Base-by-base conservation (phyloP, 495 filamentous ascomycete species). In the Hapsidospora chrysogenum region DNA sequence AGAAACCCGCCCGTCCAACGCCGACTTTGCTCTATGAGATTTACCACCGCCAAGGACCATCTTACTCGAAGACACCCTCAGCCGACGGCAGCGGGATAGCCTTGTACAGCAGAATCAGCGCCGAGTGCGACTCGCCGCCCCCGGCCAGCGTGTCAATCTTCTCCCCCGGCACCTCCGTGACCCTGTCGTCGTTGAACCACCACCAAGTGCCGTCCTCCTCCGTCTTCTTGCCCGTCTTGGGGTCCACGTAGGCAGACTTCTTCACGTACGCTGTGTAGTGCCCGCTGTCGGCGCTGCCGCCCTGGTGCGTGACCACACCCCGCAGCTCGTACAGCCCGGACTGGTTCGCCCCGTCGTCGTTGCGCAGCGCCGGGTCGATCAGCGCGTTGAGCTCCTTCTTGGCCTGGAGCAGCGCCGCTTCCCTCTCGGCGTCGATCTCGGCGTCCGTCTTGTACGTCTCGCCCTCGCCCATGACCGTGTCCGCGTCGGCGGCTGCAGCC, bases 161-260 rank as follows among this genome's bases (percentile, higher is more conserved):
- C 45, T 94, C 85, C 7, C 70, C 58, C 3, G 86, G 77, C 18
- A 97, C 89, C 57, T 96, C 92, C 26, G 79, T 72, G 9, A 97
- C 92, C 54, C 87, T 92, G 48, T 97, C 92, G 47, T 97, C 89
- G 51, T 97, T 94, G 67, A 97, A 97, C 85, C 89, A 96, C 85
- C 89, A 97, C 89, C 89, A 97, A 44, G 87, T 94, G 37, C 76
- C 85, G 42, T 93, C 85, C 37, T 86, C 78, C 42, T 76, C 74
- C 38, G 71, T 72, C 44, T 74, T 58, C 63, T 81, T 81, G 40
- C 74, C 76, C 3, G 74, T 73, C 37, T 66, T 66, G 6, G 72
- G 56, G 40, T 84, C 78, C 36, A 76, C 57, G 4, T 57, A 51
- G 11, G 69, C 75, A 31, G 79, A 68, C 63, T 97, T 92, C 65